Evolutionary conservation across 331 rosid genomes (phyloP).

Genomic region (Cydonia oblonga): DNA sequence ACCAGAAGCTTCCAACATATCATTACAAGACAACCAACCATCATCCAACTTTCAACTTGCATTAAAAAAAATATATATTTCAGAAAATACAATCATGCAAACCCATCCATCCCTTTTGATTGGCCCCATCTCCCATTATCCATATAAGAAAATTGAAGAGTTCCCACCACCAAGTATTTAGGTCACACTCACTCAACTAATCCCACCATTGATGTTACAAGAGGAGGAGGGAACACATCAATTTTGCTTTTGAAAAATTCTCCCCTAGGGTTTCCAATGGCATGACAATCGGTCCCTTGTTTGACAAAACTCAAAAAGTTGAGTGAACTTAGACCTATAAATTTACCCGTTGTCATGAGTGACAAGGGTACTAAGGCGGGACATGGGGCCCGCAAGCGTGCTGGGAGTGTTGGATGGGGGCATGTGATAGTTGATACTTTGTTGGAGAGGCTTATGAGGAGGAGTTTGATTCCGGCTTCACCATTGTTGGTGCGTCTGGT

Average conservation of each 20-base stretch:
- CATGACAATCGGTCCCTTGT: slow-evolving; percentile 25
- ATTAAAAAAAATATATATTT: slow-evolving; percentile 13
- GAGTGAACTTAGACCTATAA: background rate
- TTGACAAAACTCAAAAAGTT: slow-evolving; percentile 31
- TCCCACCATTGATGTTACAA: slow-evolving; percentile 43
- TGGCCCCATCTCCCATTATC: slow-evolving; percentile 54
- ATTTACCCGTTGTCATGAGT: background rate
- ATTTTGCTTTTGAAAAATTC: slow-evolving; percentile 27
- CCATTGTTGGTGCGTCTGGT: slow-evolving; percentile 35
- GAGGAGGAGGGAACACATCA: slow-evolving; percentile 22
- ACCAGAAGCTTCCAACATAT: slow-evolving; percentile 27
- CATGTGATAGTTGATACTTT: slow-evolving; percentile 2
- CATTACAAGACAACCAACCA: slow-evolving; percentile 41
- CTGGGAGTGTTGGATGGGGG: slow-evolving; percentile 9
- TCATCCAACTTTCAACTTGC: slow-evolving; percentile 43
- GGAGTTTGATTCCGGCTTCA: slow-evolving; percentile 69
- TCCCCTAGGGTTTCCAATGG: slow-evolving; percentile 27
- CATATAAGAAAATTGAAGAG: slow-evolving; percentile 17
- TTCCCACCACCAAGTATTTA: slow-evolving; percentile 42
- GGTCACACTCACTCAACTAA: slow-evolving; percentile 38
- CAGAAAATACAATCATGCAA: slow-evolving; percentile 39
- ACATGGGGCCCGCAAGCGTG: slow-evolving; percentile 6
- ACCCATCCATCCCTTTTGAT: slow-evolving; percentile 23
- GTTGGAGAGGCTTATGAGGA: slow-evolving; percentile 32
- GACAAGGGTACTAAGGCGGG: slow-evolving; percentile 14